Conservation (phyloP, 1,284 basidiomycete species). For the Trametes polyzona region DNA sequence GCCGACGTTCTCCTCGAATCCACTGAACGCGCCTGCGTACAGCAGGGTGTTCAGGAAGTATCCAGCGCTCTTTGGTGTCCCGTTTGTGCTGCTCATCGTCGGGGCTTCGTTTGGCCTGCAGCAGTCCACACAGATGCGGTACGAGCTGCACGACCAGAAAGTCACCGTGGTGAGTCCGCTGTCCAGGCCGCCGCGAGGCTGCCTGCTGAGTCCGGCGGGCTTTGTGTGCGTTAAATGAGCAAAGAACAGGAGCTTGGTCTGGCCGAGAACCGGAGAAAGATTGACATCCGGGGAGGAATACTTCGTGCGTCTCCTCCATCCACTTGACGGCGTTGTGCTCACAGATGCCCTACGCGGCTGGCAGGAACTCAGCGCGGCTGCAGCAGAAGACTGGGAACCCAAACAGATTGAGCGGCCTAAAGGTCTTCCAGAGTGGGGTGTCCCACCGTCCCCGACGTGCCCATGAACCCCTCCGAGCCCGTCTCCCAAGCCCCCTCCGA, state of each 20-base stretch:
- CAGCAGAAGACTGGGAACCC: slow-evolving; percentile 85
- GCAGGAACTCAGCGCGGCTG: slow-evolving; percentile 67
- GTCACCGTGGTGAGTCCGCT: slow-evolving; percentile 61
- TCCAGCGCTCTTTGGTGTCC: slow-evolving; percentile 81
- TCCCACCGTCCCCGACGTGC: slow-evolving; percentile 56
- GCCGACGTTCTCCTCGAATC: slow-evolving; percentile 62
- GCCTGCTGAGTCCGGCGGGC: too few relatives aligned
- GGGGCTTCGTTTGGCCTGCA: slow-evolving; percentile 86
- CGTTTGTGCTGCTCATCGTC: slow-evolving; percentile 88
- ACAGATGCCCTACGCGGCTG: slow-evolving; percentile 5
- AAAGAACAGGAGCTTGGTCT: slow-evolving; percentile 87
- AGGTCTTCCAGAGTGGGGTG: slow-evolving; percentile 89
- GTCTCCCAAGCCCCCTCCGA: background rate
- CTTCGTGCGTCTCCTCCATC: slow-evolving; percentile 66
- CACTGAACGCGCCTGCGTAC: slow-evolving; percentile 50
- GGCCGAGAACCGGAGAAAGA: slow-evolving; percentile 79
- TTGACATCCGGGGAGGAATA: slow-evolving; percentile 97
- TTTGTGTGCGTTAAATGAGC: slow-evolving; percentile 54
- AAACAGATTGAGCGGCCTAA: slow-evolving; percentile 83
- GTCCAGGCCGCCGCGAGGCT: too few relatives aligned
- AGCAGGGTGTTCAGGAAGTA: slow-evolving; percentile 56
- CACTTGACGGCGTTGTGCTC: slow-evolving; percentile 5
- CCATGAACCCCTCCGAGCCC: background rate
- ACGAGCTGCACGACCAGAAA: slow-evolving; percentile 86
- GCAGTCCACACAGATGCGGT: slow-evolving; percentile 87